Percentiles rank a stretch among this genome's conserved stretches.
phyloP scores from a whole-genome alignment of 257 asterid genomes.

The Solanum ossicruentum region DNA sequence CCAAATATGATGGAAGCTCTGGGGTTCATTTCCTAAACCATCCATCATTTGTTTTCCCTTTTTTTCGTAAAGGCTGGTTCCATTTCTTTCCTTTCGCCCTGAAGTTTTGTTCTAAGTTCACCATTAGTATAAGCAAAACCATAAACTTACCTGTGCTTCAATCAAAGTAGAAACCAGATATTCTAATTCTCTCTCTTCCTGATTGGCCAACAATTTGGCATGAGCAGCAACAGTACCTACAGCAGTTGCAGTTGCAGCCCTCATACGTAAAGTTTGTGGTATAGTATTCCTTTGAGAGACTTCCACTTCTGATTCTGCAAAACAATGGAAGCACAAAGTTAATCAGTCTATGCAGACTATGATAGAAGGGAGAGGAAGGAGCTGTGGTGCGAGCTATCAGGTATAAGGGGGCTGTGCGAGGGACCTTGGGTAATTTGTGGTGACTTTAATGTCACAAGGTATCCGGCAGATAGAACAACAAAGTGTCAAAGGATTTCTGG shows the following conservation, averaged over 20 bases:
- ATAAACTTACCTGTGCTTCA: slow-evolving; percentile 55
- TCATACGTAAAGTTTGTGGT: slow-evolving; percentile 53
- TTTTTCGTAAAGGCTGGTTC: neutral
- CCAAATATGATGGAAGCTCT: neutral
- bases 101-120: neutral
- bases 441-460: neutral
- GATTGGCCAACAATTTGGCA: slow-evolving; percentile 81
- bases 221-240: slow-evolving; percentile 89
- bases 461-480: neutral
- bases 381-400: neutral
- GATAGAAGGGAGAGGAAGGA: neutral
- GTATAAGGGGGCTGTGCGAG: neutral
- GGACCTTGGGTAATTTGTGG: neutral
- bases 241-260: slow-evolving; percentile 87
- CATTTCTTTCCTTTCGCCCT: neutral
- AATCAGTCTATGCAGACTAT: neutral
- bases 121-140: neutral
- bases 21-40: neutral
- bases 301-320: slow-evolving; percentile 26
- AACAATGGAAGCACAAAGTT: neutral
- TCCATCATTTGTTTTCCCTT: neutral
- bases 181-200: slow-evolving; percentile 80
- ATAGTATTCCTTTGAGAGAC: slow-evolving; percentile 33
- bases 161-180: slow-evolving; percentile 51
- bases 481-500: neutral